Conservation (phyloP, 2,329 filamentous ascomycete genomes). For the Whalleya microplaca region DNA sequence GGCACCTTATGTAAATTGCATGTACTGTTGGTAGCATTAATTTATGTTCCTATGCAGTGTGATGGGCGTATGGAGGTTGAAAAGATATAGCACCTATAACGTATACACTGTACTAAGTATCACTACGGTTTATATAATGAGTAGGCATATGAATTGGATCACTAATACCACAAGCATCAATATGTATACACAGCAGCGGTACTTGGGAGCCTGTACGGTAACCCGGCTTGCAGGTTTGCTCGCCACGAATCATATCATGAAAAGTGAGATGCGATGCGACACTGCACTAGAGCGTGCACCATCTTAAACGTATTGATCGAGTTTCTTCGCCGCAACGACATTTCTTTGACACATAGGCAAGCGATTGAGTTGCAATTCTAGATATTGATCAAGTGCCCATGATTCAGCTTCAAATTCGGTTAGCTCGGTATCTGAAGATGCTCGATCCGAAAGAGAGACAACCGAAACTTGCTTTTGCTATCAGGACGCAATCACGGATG, state of each 20-base stretch:
- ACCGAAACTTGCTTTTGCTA: too few relatives aligned
- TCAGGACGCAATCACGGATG: too few relatives aligned
- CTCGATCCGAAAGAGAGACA: background rate
- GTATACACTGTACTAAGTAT: too few relatives aligned
- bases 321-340: constrained; percentile 1
- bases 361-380: constrained; percentile 7
- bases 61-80: background rate
- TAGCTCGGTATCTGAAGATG: background rate
- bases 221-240: constrained; percentile 9
- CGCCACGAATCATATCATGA: constrained; percentile 12
- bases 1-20: background rate
- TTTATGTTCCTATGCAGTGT: background rate
- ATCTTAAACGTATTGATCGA: background rate
- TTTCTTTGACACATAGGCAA: constrained; percentile 21
- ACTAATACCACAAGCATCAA: too few relatives aligned
- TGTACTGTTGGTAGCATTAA: background rate
- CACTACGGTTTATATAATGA: too few relatives aligned
- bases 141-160: too few relatives aligned
- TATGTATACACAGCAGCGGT: constrained; percentile 15
- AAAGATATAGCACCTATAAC: background rate
- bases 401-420: background rate
- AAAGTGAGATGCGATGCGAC: constrained; percentile 22
- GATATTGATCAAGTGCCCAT: constrained; percentile 7
- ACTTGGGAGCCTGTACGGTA: constrained; percentile 14
- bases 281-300: constrained; percentile 6